Conservation (phyloP, 2,329 filamentous ascomycete genomes). For the Diaporthe vexans region DNA sequence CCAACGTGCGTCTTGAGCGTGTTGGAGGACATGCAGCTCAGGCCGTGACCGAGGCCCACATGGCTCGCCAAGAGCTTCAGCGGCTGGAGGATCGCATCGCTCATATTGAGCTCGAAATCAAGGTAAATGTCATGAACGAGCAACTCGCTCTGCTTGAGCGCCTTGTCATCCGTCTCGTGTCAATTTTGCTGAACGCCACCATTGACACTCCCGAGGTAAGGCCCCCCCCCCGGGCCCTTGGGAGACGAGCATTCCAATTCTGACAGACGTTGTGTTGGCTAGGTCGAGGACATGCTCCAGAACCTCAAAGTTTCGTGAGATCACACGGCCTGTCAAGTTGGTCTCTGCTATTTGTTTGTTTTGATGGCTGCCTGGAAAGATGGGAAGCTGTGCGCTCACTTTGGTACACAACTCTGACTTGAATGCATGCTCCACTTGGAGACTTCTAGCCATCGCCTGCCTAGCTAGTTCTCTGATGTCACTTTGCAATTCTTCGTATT, state of each 20-base stretch:
- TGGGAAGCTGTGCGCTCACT: neutral
- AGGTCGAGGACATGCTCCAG: neutral
- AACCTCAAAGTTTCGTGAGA: neutral
- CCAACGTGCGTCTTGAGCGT: neutral
- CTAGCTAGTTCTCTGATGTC: neutral
- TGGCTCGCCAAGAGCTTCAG: neutral
- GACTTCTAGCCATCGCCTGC: neutral
- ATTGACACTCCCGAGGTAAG: conserved; percentile 10
- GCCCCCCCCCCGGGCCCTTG: too few relatives aligned
- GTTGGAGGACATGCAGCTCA: neutral
- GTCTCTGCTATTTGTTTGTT: neutral
- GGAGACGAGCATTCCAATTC: too few relatives aligned
- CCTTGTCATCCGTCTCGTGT: neutral
- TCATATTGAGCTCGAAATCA: neutral
- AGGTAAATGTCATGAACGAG: neutral
- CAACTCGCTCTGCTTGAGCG: neutral
- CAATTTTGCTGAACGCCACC: conserved; percentile 13
- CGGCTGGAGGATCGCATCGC: neutral
- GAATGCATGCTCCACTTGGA: too few relatives aligned
- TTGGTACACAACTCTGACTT: neutral
- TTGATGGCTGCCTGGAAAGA: neutral
- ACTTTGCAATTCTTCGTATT: too few relatives aligned
- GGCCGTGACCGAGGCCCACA: neutral
- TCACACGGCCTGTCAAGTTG: neutral
- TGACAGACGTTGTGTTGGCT: neutral